These are phyloP conservation scores for Limnomonas spitsbergensis DNA, from an alignment of 139 green algal species.

Conservation along the genomic window DNA sequence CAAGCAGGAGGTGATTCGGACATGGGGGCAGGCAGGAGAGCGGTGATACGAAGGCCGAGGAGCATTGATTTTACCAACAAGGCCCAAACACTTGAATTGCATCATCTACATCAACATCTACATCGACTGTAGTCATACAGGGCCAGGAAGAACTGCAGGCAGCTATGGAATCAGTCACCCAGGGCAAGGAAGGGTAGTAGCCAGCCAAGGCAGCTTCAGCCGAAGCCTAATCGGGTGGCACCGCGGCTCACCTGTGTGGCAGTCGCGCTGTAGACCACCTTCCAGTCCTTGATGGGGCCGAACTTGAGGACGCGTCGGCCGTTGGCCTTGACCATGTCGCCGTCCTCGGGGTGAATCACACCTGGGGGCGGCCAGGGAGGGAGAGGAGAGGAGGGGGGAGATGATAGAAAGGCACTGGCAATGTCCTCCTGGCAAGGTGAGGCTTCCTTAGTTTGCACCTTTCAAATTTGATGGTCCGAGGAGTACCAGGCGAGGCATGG, in stretches of 20 bases:
- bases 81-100: too few relatives aligned
- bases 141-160: too few relatives aligned
- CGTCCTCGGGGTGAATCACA: conserved; percentile 37
- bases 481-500: too few relatives aligned
- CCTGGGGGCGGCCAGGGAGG: conserved; percentile 35
- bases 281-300: conserved; percentile 54
- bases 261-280: conserved; percentile 19
- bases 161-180: too few relatives aligned
- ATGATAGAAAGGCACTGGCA: background rate
- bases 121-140: too few relatives aligned
- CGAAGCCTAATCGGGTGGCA: too few relatives aligned
- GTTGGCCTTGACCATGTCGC: conserved; percentile 33
- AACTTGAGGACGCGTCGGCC: conserved; percentile 39
- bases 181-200: too few relatives aligned
- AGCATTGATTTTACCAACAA: conserved; percentile 10
- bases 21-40: background rate
- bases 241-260: background rate
- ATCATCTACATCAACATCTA: too few relatives aligned
- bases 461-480: too few relatives aligned
- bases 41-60: background rate
- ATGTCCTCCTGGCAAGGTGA: background rate
- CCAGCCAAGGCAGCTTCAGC: too few relatives aligned
- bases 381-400: too few relatives aligned
- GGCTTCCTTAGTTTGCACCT: too few relatives aligned
- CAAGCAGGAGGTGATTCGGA: background rate